These are phyloP conservation scores for Sarocladiaceae sp. DNA, from an alignment of 2,329 filamentous ascomycete genomes.

Conservation along the genomic window DNA sequence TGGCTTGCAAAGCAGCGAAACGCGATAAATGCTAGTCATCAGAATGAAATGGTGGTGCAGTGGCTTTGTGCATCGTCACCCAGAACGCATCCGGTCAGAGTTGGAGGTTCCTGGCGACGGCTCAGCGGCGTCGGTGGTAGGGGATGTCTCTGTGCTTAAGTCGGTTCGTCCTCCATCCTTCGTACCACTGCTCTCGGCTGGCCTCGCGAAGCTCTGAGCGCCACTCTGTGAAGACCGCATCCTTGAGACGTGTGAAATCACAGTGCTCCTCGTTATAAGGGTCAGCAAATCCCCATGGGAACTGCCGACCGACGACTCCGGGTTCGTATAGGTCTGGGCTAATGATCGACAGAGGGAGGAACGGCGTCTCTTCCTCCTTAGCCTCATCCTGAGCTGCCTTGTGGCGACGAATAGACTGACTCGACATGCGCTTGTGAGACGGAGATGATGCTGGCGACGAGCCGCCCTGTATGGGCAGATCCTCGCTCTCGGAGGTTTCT, in stretches of 20 bases:
- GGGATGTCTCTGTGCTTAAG: conserved; percentile 49
- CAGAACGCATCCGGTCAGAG: not conserved
- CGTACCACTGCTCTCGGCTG: conserved; percentile 89
- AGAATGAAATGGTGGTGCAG: conserved; percentile 12
- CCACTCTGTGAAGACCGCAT: conserved; percentile 92
- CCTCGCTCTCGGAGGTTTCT: conserved; percentile 20
- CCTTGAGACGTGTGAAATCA: conserved; percentile 85
- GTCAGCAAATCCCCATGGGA: conserved; percentile 95
- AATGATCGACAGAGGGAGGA: conserved; percentile 85
- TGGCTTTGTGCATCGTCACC: not conserved
- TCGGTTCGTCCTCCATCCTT: conserved; percentile 79
- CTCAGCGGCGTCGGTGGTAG: conserved; percentile 26
- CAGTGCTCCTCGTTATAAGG: conserved; percentile 88
- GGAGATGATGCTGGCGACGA: conserved; percentile 28
- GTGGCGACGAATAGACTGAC: conserved; percentile 36
- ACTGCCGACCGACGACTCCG: conserved; percentile 72
- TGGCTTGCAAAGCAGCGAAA: conserved; percentile 20
- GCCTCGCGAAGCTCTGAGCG: conserved; percentile 82
- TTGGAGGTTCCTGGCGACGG: not conserved
- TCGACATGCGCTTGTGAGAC: conserved; percentile 39
- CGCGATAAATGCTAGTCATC: conserved; percentile 14
- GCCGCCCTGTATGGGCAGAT: conserved; percentile 31
- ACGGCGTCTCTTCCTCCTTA: conserved; percentile 53
- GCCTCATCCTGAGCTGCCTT: conserved; percentile 37
- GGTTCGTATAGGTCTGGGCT: conserved; percentile 89